Base-by-base conservation (phyloP, 805 yeast species). In the Brettanomyces naardenensis region DNA sequence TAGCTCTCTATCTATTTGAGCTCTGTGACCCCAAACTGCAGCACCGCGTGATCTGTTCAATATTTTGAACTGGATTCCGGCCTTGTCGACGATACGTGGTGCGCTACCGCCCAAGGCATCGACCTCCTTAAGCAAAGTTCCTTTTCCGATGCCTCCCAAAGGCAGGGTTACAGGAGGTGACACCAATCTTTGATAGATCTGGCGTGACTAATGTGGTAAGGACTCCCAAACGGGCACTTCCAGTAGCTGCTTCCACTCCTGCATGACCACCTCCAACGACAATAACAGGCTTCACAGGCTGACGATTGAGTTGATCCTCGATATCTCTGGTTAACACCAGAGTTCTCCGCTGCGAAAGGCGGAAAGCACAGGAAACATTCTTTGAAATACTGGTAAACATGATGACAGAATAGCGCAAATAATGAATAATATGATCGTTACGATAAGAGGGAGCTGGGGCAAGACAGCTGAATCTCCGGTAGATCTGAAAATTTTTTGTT, bases 261-360 rank as follows among this genome's bases (percentile, higher is more conserved):
- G 98, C 98, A 64, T 92, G 99, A 0, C 99, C 99, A 10, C 95
- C 99, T 4, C 99, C 99, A 17, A 92, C 76, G 4, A 92, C 90
- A 1, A 90, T 71, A 0, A 88, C 96, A 0, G 88, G 90, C 33
- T 62, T 65, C 10, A 49, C 43, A 2, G 59, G 58, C 17, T 63
- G 52, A 5, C 41, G 38, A 3, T 48, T 42, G 13, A 72, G 52
- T 18, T 53, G 54, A 3, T 36, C 32, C 28, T 50, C 46, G 11
- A 69, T 48, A 5, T 68, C 73, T 0, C 69, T 41, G 31, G 63
- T 65, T 5, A 69, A 20, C 2, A 51, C 35, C 10, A 60, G 38
- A 15, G 34, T 34, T 42, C 59, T 47, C 14, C 28, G 27, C n/a
- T 38, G 37, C 11, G 15, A 11, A 13, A 35, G 30, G 13, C 18